Conservation (phyloP, 805 yeast genomes). For the Schwanniomyces pseudopolymorphus region DNA sequence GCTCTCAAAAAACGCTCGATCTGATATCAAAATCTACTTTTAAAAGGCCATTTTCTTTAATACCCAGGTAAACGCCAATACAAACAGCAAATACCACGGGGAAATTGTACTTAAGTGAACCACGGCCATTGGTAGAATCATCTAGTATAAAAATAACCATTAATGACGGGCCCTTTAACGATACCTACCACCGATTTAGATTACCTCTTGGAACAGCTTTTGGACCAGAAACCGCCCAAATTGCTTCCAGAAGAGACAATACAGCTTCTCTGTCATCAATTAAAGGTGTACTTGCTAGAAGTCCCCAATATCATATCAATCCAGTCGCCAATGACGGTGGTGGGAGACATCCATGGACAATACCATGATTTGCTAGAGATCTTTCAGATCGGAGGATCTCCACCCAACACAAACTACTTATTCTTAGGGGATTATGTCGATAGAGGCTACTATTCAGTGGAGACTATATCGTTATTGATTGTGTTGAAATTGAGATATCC, state of each 20-base stretch:
- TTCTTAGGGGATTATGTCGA: constrained; percentile 97
- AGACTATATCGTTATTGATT: constrained; percentile 81
- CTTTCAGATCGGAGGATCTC: constrained; percentile 87
- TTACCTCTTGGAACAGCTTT: constrained; percentile 41
- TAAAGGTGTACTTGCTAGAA: constrained; percentile 74
- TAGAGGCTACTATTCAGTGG: constrained; percentile 90
- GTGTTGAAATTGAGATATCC: constrained; percentile 89
- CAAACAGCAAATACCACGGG: background rate
- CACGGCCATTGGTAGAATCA: background rate
- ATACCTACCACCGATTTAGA: constrained; percentile 40
- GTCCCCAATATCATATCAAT: constrained; percentile 88
- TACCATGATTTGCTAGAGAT: constrained; percentile 91
- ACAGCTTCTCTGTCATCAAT: constrained; percentile 60
- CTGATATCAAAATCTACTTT: background rate
- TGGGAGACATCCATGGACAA: constrained; percentile 98
- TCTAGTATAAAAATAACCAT: background rate
- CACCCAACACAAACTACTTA: constrained; percentile 90
- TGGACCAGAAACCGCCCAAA: constrained; percentile 41
- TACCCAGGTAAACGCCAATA: background rate
- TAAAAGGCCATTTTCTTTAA: background rate
- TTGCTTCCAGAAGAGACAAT: constrained; percentile 41
- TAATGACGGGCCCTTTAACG: constrained; percentile 32
- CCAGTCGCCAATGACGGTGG: constrained; percentile 86
- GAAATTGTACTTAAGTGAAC: background rate
- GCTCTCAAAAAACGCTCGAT: background rate